Percentiles rank a stretch among this genome's conserved stretches.
These are phyloP conservation scores for Calocera viscosa DNA, from an alignment of 768 basidiomycete genomes.

Conservation along the genomic window DNA sequence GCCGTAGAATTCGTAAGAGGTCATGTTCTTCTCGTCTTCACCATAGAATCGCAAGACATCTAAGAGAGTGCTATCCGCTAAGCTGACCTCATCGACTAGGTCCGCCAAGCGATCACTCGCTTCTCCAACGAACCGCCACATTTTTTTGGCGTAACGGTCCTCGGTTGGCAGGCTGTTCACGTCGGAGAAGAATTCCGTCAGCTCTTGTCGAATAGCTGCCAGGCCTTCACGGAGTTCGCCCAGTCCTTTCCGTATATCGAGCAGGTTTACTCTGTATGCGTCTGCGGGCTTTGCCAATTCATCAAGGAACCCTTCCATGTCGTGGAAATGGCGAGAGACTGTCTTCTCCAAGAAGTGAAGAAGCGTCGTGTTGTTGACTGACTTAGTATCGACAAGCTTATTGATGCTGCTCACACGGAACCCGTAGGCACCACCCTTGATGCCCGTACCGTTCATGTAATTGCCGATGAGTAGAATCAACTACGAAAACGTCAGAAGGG, in stretches of 20 bases:
- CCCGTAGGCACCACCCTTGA: slow-evolving; percentile 93
- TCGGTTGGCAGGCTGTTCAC: slow-evolving; percentile 36
- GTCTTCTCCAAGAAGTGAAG: slow-evolving; percentile 90
- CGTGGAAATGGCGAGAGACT: slow-evolving; percentile 72
- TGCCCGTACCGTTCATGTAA: slow-evolving; percentile 93
- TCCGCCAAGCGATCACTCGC: slow-evolving; percentile 68
- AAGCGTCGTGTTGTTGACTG: slow-evolving; percentile 82
- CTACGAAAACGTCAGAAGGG: slow-evolving; percentile 25
- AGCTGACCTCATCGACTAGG: slow-evolving; percentile 72
- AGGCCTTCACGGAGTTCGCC: slow-evolving; percentile 61
- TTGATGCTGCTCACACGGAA: slow-evolving; percentile 97
- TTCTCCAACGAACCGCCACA: slow-evolving; percentile 79
- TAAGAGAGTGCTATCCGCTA: slow-evolving; percentile 68
- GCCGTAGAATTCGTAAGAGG: slow-evolving; percentile 86
- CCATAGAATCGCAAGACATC: slow-evolving; percentile 87
- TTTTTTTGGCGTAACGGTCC: slow-evolving; percentile 76
- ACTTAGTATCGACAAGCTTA: slow-evolving; percentile 98
- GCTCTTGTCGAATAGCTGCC: slow-evolving; percentile 65
- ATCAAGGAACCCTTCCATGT: slow-evolving; percentile 76
- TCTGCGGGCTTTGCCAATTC: slow-evolving; percentile 83
- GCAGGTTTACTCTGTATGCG: slow-evolving; percentile 83
- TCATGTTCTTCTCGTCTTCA: slow-evolving; percentile 78
- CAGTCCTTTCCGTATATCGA: slow-evolving; percentile 69
- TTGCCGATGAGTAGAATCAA: slow-evolving; percentile 92
- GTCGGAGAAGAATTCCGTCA: slow-evolving; percentile 67